Percentiles rank a stretch among this genome's conserved stretches.
Conservation (phyloP, 495 filamentous ascomycete species). For the Aspergillus hancockii region DNA sequence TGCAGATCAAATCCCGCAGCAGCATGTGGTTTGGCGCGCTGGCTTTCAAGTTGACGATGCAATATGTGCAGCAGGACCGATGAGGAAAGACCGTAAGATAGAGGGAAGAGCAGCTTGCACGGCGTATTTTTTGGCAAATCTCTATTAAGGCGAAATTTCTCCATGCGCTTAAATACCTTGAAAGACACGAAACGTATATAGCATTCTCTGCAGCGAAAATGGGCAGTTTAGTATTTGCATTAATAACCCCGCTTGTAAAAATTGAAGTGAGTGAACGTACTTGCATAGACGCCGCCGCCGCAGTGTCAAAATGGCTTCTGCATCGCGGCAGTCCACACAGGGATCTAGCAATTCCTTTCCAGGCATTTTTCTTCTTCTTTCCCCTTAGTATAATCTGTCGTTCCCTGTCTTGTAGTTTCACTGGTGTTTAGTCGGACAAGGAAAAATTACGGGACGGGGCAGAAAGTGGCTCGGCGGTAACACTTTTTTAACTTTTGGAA, state of each 20-base stretch:
- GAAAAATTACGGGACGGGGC: conserved; percentile 14
- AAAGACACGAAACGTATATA: conserved; percentile 71
- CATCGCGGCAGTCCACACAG: conserved; percentile 46
- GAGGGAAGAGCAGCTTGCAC: conserved; percentile 67
- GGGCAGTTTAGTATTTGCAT: conserved; percentile 15
- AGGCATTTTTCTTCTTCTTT: conserved; percentile 33
- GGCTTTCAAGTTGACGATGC: conserved; percentile 62
- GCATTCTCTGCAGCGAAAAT: conserved; percentile 57
- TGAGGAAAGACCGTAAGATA: conserved; percentile 85
- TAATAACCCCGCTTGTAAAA: not conserved
- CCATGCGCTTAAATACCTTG: conserved; percentile 80
- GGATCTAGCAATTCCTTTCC: conserved; percentile 32
- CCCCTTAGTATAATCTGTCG: not conserved
- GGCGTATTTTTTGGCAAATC: conserved; percentile 35
- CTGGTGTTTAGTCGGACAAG: not conserved
- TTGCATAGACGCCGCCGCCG: conserved; percentile 49
- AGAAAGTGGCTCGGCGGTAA: conserved; percentile 21
- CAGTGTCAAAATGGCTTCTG: conserved; percentile 37
- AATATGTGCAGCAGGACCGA: conserved; percentile 76
- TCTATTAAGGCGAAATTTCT: conserved; percentile 53
- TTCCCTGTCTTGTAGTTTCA: not conserved
- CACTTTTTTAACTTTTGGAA: conserved; percentile 3
- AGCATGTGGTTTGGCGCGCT: conserved; percentile 54
- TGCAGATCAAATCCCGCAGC: conserved; percentile 64
- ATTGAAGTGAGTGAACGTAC: conserved; percentile 32